These are phyloP conservation scores for Phytophthora sojae DNA, from an alignment of 352 stramenopile genomes.

Conservation along the genomic window DNA sequence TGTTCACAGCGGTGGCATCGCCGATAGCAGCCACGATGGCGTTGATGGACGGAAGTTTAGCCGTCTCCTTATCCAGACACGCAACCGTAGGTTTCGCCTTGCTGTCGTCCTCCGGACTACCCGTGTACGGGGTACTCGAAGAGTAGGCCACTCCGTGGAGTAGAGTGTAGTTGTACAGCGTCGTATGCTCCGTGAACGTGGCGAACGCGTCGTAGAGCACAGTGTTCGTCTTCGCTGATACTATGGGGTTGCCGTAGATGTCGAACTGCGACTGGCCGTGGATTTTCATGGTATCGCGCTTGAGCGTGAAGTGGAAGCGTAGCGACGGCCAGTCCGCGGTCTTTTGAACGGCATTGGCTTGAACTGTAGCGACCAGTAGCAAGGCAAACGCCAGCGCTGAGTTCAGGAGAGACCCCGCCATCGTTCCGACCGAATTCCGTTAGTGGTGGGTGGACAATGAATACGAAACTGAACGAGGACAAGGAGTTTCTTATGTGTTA, in stretches of 20 bases:
- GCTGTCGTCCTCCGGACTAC: constrained; percentile 2
- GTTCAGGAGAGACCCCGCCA: background rate
- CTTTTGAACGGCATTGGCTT: background rate
- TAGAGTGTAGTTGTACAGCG: constrained; percentile 31
- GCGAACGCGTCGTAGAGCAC: constrained; percentile 39
- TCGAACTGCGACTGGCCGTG: constrained; percentile 30
- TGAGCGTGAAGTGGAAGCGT: constrained; percentile 38
- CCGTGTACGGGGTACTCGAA: constrained; percentile 10
- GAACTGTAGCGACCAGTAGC: background rate
- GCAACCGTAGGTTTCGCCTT: constrained; percentile 4
- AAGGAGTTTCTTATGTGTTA: background rate
- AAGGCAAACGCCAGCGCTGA: background rate
- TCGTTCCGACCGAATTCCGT: background rate
- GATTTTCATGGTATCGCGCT: constrained; percentile 39
- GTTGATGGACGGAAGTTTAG: constrained; percentile 18
- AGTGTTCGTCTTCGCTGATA: constrained; percentile 1
- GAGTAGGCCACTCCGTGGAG: constrained; percentile 34
- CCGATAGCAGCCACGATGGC: constrained; percentile 17
- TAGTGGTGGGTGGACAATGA: background rate
- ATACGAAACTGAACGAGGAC: constrained; percentile 10
- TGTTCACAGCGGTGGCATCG: background rate
- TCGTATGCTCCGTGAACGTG: constrained; percentile 25
- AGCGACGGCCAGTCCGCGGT: constrained; percentile 29
- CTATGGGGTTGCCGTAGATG: constrained; percentile 37
- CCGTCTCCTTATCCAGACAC: constrained; percentile 22